A percentile compares a stretch with the other conserved stretches of the same genome.
phyloP scores from a whole-genome alignment of 2,329 filamentous ascomycete genomes.

The Beauveria asiatica region DNA sequence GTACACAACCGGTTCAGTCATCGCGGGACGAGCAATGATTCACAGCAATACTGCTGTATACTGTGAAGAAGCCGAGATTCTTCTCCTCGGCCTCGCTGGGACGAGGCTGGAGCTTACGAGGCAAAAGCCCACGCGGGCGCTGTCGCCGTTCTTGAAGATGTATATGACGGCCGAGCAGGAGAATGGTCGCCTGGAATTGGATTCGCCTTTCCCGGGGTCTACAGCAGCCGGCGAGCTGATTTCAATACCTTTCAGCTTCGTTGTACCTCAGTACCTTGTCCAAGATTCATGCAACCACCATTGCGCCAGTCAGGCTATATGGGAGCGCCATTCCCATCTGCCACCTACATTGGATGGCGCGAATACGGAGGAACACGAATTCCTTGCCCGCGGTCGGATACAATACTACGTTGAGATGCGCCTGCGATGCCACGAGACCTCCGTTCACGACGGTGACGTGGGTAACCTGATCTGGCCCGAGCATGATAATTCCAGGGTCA shows the following conservation, averaged over 20 bases:
- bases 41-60: neutral
- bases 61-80: slow-evolving; percentile 2
- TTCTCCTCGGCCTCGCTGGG: slow-evolving; percentile 3
- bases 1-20: slow-evolving; percentile 1
- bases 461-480: neutral
- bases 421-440: neutral
- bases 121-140: neutral
- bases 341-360: neutral
- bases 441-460: neutral
- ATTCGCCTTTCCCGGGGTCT: neutral
- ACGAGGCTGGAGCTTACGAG: neutral
- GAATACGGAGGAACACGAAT: neutral
- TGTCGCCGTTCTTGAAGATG: slow-evolving; percentile 5
- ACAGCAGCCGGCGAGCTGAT: neutral
- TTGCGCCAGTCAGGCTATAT: neutral
- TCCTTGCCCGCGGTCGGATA: slow-evolving; percentile 1
- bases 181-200: neutral
- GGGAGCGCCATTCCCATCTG: slow-evolving; percentile 1
- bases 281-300: neutral
- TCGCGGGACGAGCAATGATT: neutral
- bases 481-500: neutral
- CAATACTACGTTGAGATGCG: slow-evolving; percentile 7
- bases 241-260: neutral
- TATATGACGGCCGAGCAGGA: neutral
- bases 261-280: slow-evolving; percentile 5